A percentile compares a stretch with the other conserved stretches of the same genome.
phyloP scores from a whole-genome alignment of 2,329 filamentous ascomycete genomes.

The Aspergillus candidus region DNA sequence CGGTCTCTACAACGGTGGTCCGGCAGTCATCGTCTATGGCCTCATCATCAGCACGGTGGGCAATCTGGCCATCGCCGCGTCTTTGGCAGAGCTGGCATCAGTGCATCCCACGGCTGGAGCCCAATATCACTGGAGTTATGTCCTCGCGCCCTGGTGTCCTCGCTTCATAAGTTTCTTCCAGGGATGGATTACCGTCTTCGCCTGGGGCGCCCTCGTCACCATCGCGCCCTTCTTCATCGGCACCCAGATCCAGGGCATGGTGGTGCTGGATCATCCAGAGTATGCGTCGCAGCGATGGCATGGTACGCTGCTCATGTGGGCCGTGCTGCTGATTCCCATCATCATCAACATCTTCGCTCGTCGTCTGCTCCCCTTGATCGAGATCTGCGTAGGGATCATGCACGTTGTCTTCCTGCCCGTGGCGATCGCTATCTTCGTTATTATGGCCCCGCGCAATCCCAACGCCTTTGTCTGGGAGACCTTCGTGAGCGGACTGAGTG shows the following conservation, averaged over 20 bases:
- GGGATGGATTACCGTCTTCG: constrained; percentile 18
- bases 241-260: constrained; percentile 31
- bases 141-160: constrained; percentile 19
- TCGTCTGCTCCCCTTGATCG: constrained; percentile 9
- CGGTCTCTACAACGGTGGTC: constrained; percentile 28
- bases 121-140: constrained; percentile 33
- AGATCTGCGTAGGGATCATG: constrained; percentile 13
- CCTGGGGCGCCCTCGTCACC: constrained; percentile 24
- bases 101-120: constrained; percentile 24
- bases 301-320: constrained; percentile 47
- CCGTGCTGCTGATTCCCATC: constrained; percentile 42
- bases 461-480: constrained; percentile 20
- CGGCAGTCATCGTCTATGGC: constrained; percentile 31
- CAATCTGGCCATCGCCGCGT: constrained; percentile 29
- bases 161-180: constrained; percentile 21
- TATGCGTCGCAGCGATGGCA: constrained; percentile 25
- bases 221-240: constrained; percentile 24
- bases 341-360: constrained; percentile 45
- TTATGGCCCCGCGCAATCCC: constrained; percentile 9
- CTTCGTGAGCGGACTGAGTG: constrained; percentile 18
- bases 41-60: constrained; percentile 29
- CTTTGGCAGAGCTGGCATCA: constrained; percentile 36
- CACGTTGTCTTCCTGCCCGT: constrained; percentile 20
- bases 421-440: constrained; percentile 16
- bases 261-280: constrained; percentile 22